phyloP scores from a whole-genome alignment of 305 asterid species.

The Solanum aculeatissimum region DNA sequence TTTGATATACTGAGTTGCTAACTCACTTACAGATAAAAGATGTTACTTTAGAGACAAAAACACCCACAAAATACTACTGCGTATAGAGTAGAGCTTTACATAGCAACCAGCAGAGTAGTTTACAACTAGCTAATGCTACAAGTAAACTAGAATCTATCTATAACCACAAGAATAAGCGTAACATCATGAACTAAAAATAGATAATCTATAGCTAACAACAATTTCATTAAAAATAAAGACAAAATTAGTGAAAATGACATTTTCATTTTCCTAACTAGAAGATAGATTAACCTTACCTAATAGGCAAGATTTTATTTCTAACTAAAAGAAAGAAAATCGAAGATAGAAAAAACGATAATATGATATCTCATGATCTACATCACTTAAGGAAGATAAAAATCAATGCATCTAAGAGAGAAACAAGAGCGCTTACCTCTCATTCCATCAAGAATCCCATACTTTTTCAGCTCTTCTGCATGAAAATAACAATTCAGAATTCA shows the following conservation, averaged over 20 bases:
- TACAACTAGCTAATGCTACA: neutral
- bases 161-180: neutral
- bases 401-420: neutral
- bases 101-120: neutral
- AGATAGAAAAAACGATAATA: neutral
- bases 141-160: neutral
- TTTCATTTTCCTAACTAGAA: neutral
- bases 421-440: constrained; percentile 48
- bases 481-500: constrained; percentile 14
- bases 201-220: neutral
- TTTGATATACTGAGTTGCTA: neutral
- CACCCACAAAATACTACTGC: neutral
- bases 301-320: neutral
- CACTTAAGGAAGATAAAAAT: neutral
- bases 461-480: constrained; percentile 73
- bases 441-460: constrained; percentile 66
- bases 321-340: neutral
- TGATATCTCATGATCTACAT: neutral
- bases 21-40: neutral
- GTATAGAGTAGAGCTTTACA: neutral
- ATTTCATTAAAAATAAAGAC: neutral
- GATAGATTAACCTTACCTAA: neutral
- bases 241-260: neutral
- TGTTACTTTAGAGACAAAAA: neutral
- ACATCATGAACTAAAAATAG: neutral